phyloP scores from a whole-genome alignment of 306 rosid genomes.

The Cucurbita argyrosperma region DNA sequence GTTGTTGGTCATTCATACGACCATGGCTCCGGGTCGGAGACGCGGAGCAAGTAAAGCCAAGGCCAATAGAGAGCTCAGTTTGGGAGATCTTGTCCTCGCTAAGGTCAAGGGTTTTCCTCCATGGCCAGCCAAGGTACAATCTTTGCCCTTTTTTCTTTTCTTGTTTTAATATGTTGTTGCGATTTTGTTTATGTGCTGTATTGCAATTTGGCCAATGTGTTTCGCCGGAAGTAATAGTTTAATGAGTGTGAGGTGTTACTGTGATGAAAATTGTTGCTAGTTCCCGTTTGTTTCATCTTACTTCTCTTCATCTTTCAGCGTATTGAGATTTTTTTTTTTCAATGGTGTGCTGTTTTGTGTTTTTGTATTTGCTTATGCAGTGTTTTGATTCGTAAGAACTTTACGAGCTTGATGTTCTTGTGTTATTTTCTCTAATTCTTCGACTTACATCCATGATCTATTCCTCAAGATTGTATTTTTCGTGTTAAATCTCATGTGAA shows the following conservation, averaged over 20 bases:
- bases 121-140: conserved; percentile 91
- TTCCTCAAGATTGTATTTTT: background rate
- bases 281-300: background rate
- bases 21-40: conserved; percentile 89
- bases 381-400: background rate
- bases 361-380: background rate
- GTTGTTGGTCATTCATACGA: conserved; percentile 7
- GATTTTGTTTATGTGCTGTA: background rate
- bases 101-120: conserved; percentile 97
- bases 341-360: background rate
- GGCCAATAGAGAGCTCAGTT: conserved; percentile 48
- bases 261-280: background rate
- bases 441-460: background rate
- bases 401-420: background rate
- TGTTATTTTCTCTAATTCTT: background rate
- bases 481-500: background rate
- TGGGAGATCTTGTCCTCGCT: conserved; percentile 98
- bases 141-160: background rate
- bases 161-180: background rate
- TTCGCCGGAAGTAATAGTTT: background rate
- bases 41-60: conserved; percentile 78
- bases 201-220: background rate
- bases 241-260: background rate
- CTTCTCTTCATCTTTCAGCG: background rate
- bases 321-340: background rate